phyloP scores from a whole-genome alignment of 371 early-diverging fungal species.

The Mucor plumbeus region DNA sequence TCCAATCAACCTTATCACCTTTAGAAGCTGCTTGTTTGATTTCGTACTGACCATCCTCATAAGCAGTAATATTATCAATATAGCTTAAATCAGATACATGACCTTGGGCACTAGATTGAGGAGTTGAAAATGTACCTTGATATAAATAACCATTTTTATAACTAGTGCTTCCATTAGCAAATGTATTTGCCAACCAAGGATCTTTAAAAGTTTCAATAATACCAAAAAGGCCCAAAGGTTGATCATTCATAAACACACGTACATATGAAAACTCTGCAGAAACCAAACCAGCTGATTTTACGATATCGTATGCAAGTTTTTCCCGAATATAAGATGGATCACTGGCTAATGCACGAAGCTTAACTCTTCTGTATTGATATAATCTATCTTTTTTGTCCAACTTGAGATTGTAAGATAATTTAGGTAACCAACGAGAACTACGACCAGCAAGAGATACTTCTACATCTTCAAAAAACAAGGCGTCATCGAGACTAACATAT shows the following conservation, averaged over 20 bases:
- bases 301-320: constrained; percentile 30
- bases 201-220: constrained; percentile 40
- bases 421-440: constrained; percentile 32
- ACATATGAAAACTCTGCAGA: constrained; percentile 31
- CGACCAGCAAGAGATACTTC: constrained; percentile 35
- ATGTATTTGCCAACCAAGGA: constrained; percentile 45
- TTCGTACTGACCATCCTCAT: constrained; percentile 34
- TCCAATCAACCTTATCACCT: constrained; percentile 16
- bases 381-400: constrained; percentile 25
- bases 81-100: constrained; percentile 25
- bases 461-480: constrained; percentile 8
- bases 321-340: constrained; percentile 51
- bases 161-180: constrained; percentile 32
- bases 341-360: constrained; percentile 36
- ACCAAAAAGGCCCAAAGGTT: constrained; percentile 43
- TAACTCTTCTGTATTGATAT: constrained; percentile 35
- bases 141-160: constrained; percentile 44
- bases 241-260: constrained; percentile 42
- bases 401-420: constrained; percentile 34
- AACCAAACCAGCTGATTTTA: constrained; percentile 33
- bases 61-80: constrained; percentile 25
- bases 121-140: constrained; percentile 28
- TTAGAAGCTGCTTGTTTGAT: constrained; percentile 32
- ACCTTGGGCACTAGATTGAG: background rate
- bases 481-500: constrained; percentile 25